Base-by-base conservation (phyloP, 352 stramenopile species). In the Pythium scleroteichum region DNA sequence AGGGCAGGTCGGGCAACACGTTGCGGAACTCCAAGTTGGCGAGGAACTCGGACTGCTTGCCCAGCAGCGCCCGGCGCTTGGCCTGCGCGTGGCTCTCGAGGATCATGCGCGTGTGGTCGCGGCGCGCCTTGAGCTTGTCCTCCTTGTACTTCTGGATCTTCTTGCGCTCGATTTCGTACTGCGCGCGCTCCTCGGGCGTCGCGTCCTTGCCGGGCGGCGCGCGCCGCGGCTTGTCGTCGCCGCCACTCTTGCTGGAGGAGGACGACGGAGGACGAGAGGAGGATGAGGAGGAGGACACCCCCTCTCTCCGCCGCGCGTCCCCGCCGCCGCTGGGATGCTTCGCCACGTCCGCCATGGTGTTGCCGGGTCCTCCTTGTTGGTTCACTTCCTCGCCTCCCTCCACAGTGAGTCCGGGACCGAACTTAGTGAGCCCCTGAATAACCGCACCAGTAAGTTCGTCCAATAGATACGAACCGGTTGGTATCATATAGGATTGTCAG, bases 141-240 rank as follows among this genome's bases (percentile, higher is more conserved):
- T 94, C 85, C 61, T 94, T 94, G 69, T 94, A 94, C 69, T 94
- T 94, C 50, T 83, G 79, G 46, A 94, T 79, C 47, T 93, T 92
- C 68, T 92, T 92, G 58, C 85, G 85, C 68, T 94, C 85, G 44
- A 94, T 70, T 53, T 92, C 79, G 53, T 93, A 93, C 62, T 78
- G 78, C n/a, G 80, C 82, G 48, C 80, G 78, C 60, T 94, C 85
- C 40, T 90, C 82, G 0, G 79, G 46, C 19, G 73, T 84, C 32
- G 78, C 82, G 48, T 86, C 76, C 41, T 72, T 76, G 7, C 79
- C 73, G 2, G 80, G 80, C 4, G 78, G 71, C 4, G 64, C 79
- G 45, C 79, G 79, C 23, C 73, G 72, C 35, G 69, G 75, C 32
- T 71, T 62, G 9, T 62, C 59, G 13, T 86, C 75, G 17, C 79